A percentile compares a stretch with the other conserved stretches of the same genome.
Conservation (phyloP, 2,329 filamentous ascomycete genomes). For the Trichoderma afroharzianum region DNA sequence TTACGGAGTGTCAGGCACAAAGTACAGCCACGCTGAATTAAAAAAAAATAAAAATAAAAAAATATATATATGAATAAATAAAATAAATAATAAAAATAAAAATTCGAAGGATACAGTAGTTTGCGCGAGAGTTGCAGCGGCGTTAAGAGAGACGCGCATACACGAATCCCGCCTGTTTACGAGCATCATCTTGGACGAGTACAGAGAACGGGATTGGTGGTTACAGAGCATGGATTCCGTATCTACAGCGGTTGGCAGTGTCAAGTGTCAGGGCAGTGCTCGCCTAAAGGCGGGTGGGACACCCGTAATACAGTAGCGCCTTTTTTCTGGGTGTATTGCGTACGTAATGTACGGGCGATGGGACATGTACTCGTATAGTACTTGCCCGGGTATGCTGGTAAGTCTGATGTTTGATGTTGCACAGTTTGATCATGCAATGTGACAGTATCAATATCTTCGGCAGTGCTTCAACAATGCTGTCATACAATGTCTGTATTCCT, state of each 20-base stretch:
- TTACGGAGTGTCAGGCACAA: background rate
- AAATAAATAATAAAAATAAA: background rate
- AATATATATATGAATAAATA: background rate
- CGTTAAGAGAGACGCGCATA: background rate
- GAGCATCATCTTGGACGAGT: too few species aligned
- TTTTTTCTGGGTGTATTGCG: background rate
- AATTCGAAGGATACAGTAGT: background rate
- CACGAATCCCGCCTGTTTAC: background rate
- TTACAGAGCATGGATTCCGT: background rate
- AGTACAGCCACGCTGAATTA: background rate
- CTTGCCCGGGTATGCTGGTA: background rate
- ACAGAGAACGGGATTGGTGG: background rate
- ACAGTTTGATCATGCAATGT: background rate
- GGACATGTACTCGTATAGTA: background rate
- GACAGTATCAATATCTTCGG: too few species aligned
- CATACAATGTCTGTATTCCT: background rate
- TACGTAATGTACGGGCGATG: background rate
- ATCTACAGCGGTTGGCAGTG: background rate
- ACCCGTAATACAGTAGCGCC: background rate
- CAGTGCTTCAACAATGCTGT: background rate
- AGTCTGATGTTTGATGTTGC: background rate
- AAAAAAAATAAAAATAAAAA: background rate
- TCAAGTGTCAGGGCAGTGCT: background rate
- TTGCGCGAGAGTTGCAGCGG: background rate
- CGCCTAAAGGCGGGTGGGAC: background rate